Evolutionary conservation across 2,329 filamentous ascomycete species (phyloP), one percentile per base, ranked within the genome.

Genomic region (Fusarium nurragi): DNA sequence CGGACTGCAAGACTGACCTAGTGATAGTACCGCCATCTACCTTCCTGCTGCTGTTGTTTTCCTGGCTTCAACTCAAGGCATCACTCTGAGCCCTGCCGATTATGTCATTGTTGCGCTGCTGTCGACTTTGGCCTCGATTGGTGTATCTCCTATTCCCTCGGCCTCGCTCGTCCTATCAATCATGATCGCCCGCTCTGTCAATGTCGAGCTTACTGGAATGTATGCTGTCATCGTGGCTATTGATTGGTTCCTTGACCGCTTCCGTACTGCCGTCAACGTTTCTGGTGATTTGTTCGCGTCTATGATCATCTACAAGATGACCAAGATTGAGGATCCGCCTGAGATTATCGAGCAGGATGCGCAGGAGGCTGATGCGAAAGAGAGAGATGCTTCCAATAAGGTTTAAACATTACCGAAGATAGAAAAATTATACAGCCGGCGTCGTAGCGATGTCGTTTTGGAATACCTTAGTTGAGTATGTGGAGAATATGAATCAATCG

Each of bases 171-270:
- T 85, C 5, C 74, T 85, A 14, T 79, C 80, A 4, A 74, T 84
- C 64, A 84, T 85, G 81, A 84, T 85, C 62, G 78, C 81, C 11
- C 73, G 76, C 21, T 76, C 76, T 9, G 76, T 84, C 49, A 75
- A 78, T 14, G 77, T 84, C 1, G 76, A 77, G 2, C 70, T 83
- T 30, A 83, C 80, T 0, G 78, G 76, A 18, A 83, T 84, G 81
- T 84, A 81, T 62, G 82, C 79, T 21, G 81, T 85, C 37, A 80
- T 85, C 14, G 78, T 84, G 4, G 82, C 82, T 22, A 84, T 85
- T 40, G 83, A 84, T 62, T 85, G 82, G 83, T 80, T 85, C 71
- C 75, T 84, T n/a, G 83, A 85, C 71, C 80, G 83, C 25, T 85
- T 85, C 77, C 77, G 83, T 14, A 85, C 83, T 0, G 78, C 79